phyloP scores from a whole-genome alignment of 177 flowering plant genomes.

The Vitis hybrid region DNA sequence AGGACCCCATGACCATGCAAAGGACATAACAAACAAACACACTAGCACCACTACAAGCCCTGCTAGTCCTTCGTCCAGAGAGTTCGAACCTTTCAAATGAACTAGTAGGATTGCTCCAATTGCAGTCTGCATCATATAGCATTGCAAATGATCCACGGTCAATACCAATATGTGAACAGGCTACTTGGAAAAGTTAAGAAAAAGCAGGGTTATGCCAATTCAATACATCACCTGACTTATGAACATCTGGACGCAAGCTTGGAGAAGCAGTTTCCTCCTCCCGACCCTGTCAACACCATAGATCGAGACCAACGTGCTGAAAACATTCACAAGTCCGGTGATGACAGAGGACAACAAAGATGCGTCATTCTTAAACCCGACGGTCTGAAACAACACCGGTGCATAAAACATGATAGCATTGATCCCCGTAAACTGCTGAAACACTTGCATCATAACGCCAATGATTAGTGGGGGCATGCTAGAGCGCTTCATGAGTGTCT shows the following conservation, averaged over 20 bases:
- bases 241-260: conserved; percentile 61
- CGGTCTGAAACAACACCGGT: too few relatives aligned
- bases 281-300: conserved; percentile 45
- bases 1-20: conserved; percentile 63
- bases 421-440: too few relatives aligned
- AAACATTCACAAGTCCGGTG: conserved; percentile 53
- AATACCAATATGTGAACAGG: not conserved
- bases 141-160: too few relatives aligned
- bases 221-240: conserved; percentile 37
- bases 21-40: conserved; percentile 36
- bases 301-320: conserved; percentile 48
- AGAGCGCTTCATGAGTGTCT: too few relatives aligned
- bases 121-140: conserved; percentile 8
- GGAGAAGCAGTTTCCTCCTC: conserved; percentile 40
- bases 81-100: conserved; percentile 9
- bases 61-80: conserved; percentile 19
- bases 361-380: too few relatives aligned
- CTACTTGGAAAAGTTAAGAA: not conserved
- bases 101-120: conserved; percentile 31
- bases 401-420: too few relatives aligned
- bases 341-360: conserved; percentile 42
- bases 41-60: conserved; percentile 32
- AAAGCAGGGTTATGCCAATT: not conserved
- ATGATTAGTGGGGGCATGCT: too few relatives aligned
- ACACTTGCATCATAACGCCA: too few relatives aligned